Evolutionary conservation across 495 filamentous ascomycete genomes (phyloP).

Genomic region (Chaetomium tenue): DNA sequence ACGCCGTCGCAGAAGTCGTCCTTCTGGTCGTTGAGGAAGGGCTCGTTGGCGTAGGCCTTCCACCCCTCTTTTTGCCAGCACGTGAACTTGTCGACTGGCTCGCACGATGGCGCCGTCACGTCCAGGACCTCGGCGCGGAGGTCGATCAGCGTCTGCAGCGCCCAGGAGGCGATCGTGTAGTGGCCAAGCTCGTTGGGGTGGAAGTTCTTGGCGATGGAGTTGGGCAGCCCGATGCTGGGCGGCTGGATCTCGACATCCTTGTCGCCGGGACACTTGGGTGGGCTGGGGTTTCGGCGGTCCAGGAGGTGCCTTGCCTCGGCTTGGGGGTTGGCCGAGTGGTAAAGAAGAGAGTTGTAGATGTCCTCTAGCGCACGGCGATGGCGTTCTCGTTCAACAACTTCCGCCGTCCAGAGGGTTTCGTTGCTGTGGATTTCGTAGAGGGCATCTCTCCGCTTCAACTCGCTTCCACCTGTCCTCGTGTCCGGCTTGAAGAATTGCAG

Average conservation of each 20-base stretch:
- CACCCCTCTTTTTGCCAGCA: conserved; percentile 19
- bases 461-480: background rate
- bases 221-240: conserved; percentile 23
- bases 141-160: conserved; percentile 11
- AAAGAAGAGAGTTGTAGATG: conserved; percentile 21
- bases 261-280: conserved; percentile 25
- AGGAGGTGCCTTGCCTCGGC: conserved; percentile 17
- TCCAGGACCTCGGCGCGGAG: conserved; percentile 22
- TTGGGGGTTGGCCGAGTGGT: conserved; percentile 19
- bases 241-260: background rate
- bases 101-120: conserved; percentile 15
- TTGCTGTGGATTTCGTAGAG: background rate
- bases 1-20: conserved; percentile 25
- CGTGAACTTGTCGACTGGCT: conserved; percentile 20
- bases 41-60: background rate
- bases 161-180: conserved; percentile 29
- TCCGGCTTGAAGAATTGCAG: conserved; percentile 29
- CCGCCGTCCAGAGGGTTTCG: background rate
- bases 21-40: conserved; percentile 13
- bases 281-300: conserved; percentile 8
- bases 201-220: conserved; percentile 31
- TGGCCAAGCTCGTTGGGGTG: conserved; percentile 34
- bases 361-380: background rate
- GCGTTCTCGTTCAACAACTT: background rate
- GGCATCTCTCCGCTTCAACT: background rate